These are phyloP conservation scores for Stagonosporopsis cucurbitacearum DNA, from an alignment of 2,329 filamentous ascomycete genomes.

Conservation along the genomic window DNA sequence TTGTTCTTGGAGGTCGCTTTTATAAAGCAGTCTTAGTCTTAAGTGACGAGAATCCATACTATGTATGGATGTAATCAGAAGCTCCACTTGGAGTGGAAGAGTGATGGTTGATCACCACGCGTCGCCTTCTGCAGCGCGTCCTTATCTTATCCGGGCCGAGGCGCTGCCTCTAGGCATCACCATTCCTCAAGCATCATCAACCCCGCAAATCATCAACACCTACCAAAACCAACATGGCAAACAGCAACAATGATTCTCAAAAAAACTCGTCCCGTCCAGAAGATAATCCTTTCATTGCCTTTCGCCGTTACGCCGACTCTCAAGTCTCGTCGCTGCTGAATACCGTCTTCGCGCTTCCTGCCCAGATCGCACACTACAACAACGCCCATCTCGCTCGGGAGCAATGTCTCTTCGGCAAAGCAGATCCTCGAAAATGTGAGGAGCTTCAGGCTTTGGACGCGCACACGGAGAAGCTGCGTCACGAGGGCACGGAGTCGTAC, in stretches of 20 bases:
- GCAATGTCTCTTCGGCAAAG: constrained; percentile 43
- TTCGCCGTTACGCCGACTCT: constrained; percentile 67
- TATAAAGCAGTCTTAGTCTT: no score
- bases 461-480: constrained; percentile 27
- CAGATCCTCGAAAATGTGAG: constrained; percentile 36
- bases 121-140: neutral
- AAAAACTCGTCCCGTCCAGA: constrained; percentile 28
- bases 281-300: constrained; percentile 64
- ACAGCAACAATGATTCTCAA: constrained; percentile 28
- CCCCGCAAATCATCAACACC: constrained; percentile 12
- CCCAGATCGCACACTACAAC: constrained; percentile 40
- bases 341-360: constrained; percentile 54
- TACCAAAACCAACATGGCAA: constrained; percentile 30
- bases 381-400: constrained; percentile 40
- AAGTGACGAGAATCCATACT: no score
- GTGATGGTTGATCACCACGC: neutral
- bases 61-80: no score
- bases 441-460: constrained; percentile 33
- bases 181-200: constrained; percentile 13
- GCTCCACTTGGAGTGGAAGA: neutral
- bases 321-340: constrained; percentile 63
- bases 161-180: constrained; percentile 13
- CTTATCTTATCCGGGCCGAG: constrained; percentile 19
- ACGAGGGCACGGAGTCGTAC: constrained; percentile 37
- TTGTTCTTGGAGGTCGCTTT: no score